Evolutionary conservation across 2,329 filamentous ascomycete genomes (phyloP), one percentile per base, ranked within the genome.

Genomic region (Aspergillus ochraceus): DNA sequence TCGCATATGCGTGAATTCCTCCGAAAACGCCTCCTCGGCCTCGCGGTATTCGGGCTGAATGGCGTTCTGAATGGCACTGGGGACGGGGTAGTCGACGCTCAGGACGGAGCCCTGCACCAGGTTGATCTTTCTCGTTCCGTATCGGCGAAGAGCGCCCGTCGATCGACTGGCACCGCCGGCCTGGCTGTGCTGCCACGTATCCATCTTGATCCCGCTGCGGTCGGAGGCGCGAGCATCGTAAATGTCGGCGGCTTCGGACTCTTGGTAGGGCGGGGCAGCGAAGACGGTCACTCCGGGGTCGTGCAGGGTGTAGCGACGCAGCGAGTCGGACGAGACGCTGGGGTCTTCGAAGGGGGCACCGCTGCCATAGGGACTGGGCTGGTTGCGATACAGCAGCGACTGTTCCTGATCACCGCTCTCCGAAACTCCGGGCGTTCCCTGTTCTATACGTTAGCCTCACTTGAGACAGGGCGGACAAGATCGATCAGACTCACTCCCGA

Each of bases 1-100:
- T 77, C 95, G 88, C 91, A 99, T 93, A 79, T 97, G 96, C 61
- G 92, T 90, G 76, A 99, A 99, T 78, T 99, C 95, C 74, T 97
- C 93, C 29, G 71, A 64, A 75, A 90, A 96, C 67, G 90, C 92
- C 70, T 90, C 90, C 80, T 98, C 94, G 52, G 91, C 80, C 70
- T 90, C 88, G 66, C 92, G 86, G 79, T 97, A 98, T 76, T 94
- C 92, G 53, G 90, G 83, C 81, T 98, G 93, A 51, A 98, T 89
- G 49, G 95, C 93, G 74, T 99, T 98, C 78, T 96, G 92, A 76
- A 99, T 97, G 68, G 95, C 94, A 75, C 91, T 96, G 56, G 95
- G 95, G 17, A 98, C 95, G 2, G 94, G 94, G 76, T 99, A 97
- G 79, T 98, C 94, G 70, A 96, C 90, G 78, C 92, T 97, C 77